A percentile compares a stretch with the other conserved stretches of the same genome.
phyloP scores from a whole-genome alignment of 306 rosid species.

The Lathyrus tuberosus region DNA sequence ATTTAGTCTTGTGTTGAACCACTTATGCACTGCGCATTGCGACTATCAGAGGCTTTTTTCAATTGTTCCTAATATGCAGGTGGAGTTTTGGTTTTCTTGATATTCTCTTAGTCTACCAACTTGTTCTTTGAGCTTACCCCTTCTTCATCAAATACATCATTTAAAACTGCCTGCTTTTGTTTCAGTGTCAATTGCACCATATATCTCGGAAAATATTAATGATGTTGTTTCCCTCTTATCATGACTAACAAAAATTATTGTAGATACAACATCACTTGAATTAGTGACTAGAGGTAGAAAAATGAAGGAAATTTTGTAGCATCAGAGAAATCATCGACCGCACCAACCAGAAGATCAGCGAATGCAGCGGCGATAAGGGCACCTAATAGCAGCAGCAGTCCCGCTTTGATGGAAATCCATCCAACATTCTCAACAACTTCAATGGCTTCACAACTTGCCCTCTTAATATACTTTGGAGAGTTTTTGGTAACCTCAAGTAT shows the following conservation, averaged over 20 bases:
- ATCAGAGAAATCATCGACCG: constrained; percentile 80
- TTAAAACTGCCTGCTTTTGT: too few species aligned
- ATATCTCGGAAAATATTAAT: constrained; percentile 87
- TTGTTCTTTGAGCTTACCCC: too few species aligned
- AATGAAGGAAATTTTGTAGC: constrained; percentile 88
- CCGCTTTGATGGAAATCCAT: constrained; percentile 60
- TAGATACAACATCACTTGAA: constrained; percentile 91
- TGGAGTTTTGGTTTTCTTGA: too few species aligned
- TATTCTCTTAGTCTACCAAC: too few species aligned
- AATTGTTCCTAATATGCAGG: too few species aligned
- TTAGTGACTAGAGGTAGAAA: constrained; percentile 83
- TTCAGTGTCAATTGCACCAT: too few species aligned
- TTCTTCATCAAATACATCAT: too few species aligned
- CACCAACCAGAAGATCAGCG: constrained; percentile 96
- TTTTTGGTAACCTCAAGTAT: too few species aligned
- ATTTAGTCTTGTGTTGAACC: too few species aligned
- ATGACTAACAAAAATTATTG: constrained; percentile 84
- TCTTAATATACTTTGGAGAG: too few species aligned
- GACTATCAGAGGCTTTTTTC: too few species aligned
- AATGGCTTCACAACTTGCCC: constrained; percentile 42
- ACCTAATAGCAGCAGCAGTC: constrained; percentile 62
- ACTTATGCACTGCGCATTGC: too few species aligned
- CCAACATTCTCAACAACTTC: constrained; percentile 50
- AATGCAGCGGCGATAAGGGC: constrained; percentile 73
- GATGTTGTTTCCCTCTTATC: constrained; percentile 78